Evolutionary conservation across 1,139 yeast genomes (phyloP).

Genomic region (Yamadazyma friedrichii): DNA sequence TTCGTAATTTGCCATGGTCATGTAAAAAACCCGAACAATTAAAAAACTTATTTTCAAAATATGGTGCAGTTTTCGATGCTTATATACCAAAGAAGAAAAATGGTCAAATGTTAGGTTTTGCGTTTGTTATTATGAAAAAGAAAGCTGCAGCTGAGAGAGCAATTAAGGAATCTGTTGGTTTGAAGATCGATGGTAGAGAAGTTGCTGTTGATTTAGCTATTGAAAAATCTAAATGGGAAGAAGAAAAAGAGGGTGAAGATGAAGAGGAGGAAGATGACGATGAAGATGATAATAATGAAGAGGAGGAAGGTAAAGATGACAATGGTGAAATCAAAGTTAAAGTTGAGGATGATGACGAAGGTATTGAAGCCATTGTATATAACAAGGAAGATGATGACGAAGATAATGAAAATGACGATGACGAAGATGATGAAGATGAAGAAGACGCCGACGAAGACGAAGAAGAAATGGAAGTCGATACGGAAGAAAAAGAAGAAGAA

Average conservation of each 20-base stretch:
- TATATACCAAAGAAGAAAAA: constrained; percentile 85
- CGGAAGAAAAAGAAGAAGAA: constrained; percentile 29
- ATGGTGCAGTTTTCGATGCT: constrained; percentile 87
- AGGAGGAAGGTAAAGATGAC: constrained; percentile 23
- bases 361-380: constrained; percentile 31
- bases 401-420: constrained; percentile 24
- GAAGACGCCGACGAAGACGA: constrained; percentile 21
- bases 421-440: constrained; percentile 33
- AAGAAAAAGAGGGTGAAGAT: constrained; percentile 36
- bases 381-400: constrained; percentile 26
- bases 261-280: constrained; percentile 37
- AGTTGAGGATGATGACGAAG: constrained; percentile 35
- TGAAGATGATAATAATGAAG: constrained; percentile 25
- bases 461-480: constrained; percentile 25
- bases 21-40: constrained; percentile 74
- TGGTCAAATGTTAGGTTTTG: constrained; percentile 93
- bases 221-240: constrained; percentile 80
- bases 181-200: constrained; percentile 84
- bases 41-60: constrained; percentile 68
- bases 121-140: constrained; percentile 88
- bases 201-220: constrained; percentile 95
- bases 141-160: constrained; percentile 78
- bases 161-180: constrained; percentile 66
- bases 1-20: constrained; percentile 96
- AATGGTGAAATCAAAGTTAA: constrained; percentile 27